phyloP scores from a whole-genome alignment of 176 grass and related monocot species.

The Chloris gayana region DNA sequence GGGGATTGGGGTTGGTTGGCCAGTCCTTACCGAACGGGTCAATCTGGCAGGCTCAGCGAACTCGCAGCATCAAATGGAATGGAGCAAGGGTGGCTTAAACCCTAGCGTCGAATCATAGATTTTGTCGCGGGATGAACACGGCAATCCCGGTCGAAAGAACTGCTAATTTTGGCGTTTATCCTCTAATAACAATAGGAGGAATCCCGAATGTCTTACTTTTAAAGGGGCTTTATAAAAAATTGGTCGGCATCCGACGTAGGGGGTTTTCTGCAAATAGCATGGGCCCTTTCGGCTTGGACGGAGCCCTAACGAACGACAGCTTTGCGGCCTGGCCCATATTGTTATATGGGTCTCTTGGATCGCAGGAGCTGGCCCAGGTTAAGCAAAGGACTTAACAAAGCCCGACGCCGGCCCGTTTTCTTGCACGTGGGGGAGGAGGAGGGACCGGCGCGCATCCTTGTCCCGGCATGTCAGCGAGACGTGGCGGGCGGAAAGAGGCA shows the following conservation, averaged over 20 bases:
- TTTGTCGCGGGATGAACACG: not conserved
- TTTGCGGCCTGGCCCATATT: not conserved
- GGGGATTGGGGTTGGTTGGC: not conserved
- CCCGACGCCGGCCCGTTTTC: not conserved
- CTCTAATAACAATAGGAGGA: no score
- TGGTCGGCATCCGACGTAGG: no score
- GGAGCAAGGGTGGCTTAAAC: not conserved
- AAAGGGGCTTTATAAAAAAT: no score
- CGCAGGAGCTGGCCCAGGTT: not conserved
- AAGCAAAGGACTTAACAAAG: not conserved
- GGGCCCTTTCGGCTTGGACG: not conserved
- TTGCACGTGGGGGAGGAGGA: not conserved
- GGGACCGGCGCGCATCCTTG: not conserved
- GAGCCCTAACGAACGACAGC: not conserved
- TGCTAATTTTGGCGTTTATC: not conserved
- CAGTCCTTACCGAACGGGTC: slow-evolving; percentile 26
- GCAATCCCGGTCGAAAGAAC: not conserved
- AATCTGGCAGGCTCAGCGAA: not conserved
- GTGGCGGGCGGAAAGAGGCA: not conserved
- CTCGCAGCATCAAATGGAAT: not conserved
- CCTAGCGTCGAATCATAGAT: slow-evolving; percentile 11
- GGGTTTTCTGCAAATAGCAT: no score
- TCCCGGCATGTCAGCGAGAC: not conserved
- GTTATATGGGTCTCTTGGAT: not conserved
- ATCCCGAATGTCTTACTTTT: no score